Evolutionary conservation across 495 filamentous ascomycete genomes (phyloP), one percentile per base, ranked within the genome.

Genomic region (Trichoderma orchidacearum): DNA sequence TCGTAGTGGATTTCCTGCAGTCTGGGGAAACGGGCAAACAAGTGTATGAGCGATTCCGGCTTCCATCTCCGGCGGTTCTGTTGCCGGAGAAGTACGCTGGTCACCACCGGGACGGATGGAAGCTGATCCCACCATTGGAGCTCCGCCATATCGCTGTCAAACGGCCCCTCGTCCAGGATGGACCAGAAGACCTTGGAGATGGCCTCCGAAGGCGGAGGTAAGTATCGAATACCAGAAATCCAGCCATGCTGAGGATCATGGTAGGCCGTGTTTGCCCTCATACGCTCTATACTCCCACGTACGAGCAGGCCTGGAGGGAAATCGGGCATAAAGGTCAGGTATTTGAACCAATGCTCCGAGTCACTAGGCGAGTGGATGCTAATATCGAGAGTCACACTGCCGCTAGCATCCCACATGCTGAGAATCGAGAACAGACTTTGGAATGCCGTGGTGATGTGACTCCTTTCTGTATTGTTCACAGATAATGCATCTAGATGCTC

Each of bases 281-380:
- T 59, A 59, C 60, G 57, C 56, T 61, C 51, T 59, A 51, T 53
- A 55, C 60, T 56, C 38, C 54, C 54, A 59, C 59, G 55, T 38
- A 50, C 63, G 31, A n/a, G n/a, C n/a, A n/a, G n/a, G n/a, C n/a
- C n/a, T n/a, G n/a, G n/a, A n/a, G 56, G 56, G 45, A 30, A 48
- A 64, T 70, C 66, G 30, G 67, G 59, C 51, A 57, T 21, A 53
- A 66, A 68, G 57, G 61, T 65, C 58, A 68, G 57, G 57, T 65
- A 61, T 17, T 41, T 62, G 61, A 68, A 71, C 63, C 60, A 66
- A 62, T 71, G 65, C 58, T 66, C 60, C 50, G 62, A 66, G 53
- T 68, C 68, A 58, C 66, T 71, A 41, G 63, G 67, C 55, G 70
- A 67, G 59, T 70, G 62, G 56, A 69, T 63, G 61, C 71, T 68